Evolutionary conservation across 495 filamentous ascomycete species (phyloP), one percentile per base, ranked within the genome.

Genomic region (Xylaria castorea): DNA sequence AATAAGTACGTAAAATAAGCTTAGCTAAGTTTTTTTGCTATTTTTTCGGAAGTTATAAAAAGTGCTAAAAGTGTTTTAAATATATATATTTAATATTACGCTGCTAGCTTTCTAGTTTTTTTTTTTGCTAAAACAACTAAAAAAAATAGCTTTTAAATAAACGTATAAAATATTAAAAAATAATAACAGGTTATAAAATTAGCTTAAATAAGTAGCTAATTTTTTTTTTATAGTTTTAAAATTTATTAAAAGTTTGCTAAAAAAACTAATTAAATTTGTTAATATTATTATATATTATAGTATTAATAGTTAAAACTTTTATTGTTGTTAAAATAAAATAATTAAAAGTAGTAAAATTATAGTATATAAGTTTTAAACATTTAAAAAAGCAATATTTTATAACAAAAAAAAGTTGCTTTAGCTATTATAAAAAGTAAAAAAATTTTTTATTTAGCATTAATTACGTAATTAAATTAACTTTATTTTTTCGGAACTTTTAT

Each of bases 271-370:
- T 36, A 61, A 61, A 22, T 38, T 61, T 61, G 38, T 1, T 55
- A 55, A 55, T 9, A 11, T 22, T 58, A 34, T 58, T 58, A 58
- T 58, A 30, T 27, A 11, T 51, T 20, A 60, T 34, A 2, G 2
- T 61, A 61, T 61, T 61, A 61, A 61, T 61, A 61, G 11, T 55
- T 55, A 55, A 55, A 55, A 55, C 22, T 55, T 30, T 55, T 55
- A 55, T 55, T 55, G 5, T 27, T 55, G 30, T 55, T 25, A 27
- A 16, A 5, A 16, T 3, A 55, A n/a, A 30, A 27, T n/a, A 14
- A 27, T 3, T 51, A 55, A 55, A 55, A 55, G 8, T 55, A 12
- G 14, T 30, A 7, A 53, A 53, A 27, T 2, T 27, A 25, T 11
- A 25, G 12, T 53, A 25, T 53, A 27, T 3, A 20, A 25, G 25